phyloP scores from a whole-genome alignment of 306 rosid species.

The Rubus parviflorus region DNA sequence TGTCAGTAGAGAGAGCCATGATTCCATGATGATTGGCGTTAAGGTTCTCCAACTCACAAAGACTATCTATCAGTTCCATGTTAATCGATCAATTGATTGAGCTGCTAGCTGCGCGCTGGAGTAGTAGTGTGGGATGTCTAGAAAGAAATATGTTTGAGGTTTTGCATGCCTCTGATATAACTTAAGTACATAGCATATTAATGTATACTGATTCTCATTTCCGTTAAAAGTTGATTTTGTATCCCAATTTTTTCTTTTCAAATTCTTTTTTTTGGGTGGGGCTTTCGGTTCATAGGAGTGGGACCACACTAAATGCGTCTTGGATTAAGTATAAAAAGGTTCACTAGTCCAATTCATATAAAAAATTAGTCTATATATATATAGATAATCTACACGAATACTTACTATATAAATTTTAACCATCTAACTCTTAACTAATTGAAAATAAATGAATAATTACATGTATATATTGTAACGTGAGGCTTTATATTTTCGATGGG shows the following conservation, averaged over 20 bases:
- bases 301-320: neutral
- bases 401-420: too few species aligned
- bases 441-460: neutral
- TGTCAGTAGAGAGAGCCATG: slow-evolving; percentile 27
- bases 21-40: slow-evolving; percentile 24
- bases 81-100: neutral
- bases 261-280: neutral
- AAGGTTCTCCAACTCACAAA: slow-evolving; percentile 21
- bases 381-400: too few species aligned
- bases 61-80: slow-evolving; percentile 30
- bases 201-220: slow-evolving; percentile 1
- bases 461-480: too few species aligned
- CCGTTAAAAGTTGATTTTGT: slow-evolving; percentile 12
- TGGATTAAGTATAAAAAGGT: neutral
- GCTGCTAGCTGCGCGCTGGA: neutral
- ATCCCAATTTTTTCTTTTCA: slow-evolving; percentile 3
- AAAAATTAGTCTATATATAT: too few species aligned
- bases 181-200: neutral
- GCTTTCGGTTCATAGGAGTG: neutral
- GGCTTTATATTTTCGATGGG: too few species aligned
- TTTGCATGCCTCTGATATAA: slow-evolving; percentile 13
- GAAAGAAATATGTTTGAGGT: slow-evolving; percentile 3
- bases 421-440: too few species aligned
- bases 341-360: neutral
- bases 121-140: slow-evolving; percentile 10